Percentiles rank a stretch among this genome's conserved stretches.
Evolutionary conservation across 495 filamentous ascomycete genomes (phyloP).

Genomic region (Penicillium odoratum): DNA sequence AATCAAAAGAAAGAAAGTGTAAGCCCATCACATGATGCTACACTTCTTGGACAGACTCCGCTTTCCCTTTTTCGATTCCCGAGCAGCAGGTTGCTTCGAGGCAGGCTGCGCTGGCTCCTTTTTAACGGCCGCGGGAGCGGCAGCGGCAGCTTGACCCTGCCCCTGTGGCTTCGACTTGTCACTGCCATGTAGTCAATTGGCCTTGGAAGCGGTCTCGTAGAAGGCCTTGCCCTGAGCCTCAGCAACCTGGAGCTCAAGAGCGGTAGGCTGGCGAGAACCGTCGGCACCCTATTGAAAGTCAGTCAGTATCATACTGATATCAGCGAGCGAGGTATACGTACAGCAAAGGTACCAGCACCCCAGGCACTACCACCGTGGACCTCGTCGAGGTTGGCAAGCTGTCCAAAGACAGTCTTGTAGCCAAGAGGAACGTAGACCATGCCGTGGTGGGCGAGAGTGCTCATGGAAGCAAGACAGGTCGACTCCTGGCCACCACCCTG

Average conservation of each 20-base stretch:
- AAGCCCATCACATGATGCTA: no score
- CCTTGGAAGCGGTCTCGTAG: constrained; percentile 74
- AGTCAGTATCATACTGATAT: background rate
- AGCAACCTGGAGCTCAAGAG: constrained; percentile 74
- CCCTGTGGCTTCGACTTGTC: no score
- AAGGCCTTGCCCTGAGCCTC: constrained; percentile 81
- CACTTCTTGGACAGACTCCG: no score
- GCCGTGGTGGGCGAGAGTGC: constrained; percentile 89
- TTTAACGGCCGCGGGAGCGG: no score
- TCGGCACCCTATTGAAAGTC: constrained; percentile 50
- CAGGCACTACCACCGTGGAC: constrained; percentile 84
- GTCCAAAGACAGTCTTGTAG: constrained; percentile 78
- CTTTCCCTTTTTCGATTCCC: constrained; percentile 17
- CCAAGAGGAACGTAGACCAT: constrained; percentile 94
- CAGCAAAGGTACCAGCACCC: constrained; percentile 93
- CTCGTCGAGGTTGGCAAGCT: constrained; percentile 69
- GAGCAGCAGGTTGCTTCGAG: constrained; percentile 21
- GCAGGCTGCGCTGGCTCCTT: no score
- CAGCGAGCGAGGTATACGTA: constrained; percentile 32
- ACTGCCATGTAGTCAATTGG: constrained; percentile 11
- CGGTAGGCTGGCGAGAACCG: constrained; percentile 77
- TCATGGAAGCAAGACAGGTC: constrained; percentile 80
- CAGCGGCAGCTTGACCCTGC: no score
- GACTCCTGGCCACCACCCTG: constrained; percentile 91
- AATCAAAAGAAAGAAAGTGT: no score